These are phyloP conservation scores for Omphalea diandra DNA, from an alignment of 441 rosid species.

Conservation along the genomic window DNA sequence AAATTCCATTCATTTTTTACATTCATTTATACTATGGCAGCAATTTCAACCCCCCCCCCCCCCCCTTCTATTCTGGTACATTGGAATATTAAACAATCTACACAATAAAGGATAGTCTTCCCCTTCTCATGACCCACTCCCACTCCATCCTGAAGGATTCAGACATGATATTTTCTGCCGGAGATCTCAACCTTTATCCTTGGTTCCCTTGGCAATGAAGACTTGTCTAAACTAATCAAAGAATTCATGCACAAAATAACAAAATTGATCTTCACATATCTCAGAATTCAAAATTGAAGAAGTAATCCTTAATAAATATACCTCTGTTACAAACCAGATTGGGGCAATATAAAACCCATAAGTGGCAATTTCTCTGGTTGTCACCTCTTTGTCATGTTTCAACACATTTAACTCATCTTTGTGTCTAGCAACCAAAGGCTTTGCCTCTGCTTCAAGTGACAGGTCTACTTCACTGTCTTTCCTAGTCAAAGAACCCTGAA, in stretches of 20 bases:
- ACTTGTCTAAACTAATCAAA: neutral
- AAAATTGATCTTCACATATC: constrained; percentile 7
- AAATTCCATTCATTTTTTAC: constrained; percentile 1
- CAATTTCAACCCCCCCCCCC: too few relatives aligned
- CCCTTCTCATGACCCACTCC: too few relatives aligned
- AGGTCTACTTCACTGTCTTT: constrained; percentile 74
- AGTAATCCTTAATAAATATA: constrained; percentile 24
- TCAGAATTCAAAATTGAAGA: constrained; percentile 3
- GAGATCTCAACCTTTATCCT: too few relatives aligned
- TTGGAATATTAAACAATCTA: too few relatives aligned
- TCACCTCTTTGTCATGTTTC: constrained; percentile 55
- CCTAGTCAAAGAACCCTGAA: constrained; percentile 57
- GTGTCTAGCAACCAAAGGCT: constrained; percentile 55
- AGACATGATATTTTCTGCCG: too few relatives aligned
- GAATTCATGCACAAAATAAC: neutral
- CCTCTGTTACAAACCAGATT: constrained; percentile 98
- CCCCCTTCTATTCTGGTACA: too few relatives aligned
- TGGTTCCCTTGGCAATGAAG: too few relatives aligned
- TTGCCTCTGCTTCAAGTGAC: constrained; percentile 53
- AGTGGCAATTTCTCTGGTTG: constrained; percentile 66
- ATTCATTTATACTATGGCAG: neutral
- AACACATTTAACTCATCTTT: constrained; percentile 51
- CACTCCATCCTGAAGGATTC: too few relatives aligned
- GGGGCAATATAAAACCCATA: constrained; percentile 93
- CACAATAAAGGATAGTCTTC: too few relatives aligned